These are phyloP conservation scores for Alloascoidea africana DNA, from an alignment of 805 yeast species.

Conservation along the genomic window DNA sequence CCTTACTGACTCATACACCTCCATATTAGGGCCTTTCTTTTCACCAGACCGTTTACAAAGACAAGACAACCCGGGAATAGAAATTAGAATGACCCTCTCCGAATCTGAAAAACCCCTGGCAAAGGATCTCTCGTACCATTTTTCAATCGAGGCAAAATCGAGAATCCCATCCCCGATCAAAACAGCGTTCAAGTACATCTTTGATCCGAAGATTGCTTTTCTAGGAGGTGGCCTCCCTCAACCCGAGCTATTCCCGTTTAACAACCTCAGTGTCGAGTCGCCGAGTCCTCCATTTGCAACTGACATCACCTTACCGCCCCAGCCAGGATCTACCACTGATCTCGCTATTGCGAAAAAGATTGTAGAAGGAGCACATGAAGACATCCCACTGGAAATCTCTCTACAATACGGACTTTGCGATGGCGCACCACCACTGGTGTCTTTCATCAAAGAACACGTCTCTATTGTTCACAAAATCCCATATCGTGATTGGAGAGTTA, in stretches of 20 bases:
- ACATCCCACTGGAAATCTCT: conserved; percentile 67
- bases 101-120: conserved; percentile 30
- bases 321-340: conserved; percentile 40
- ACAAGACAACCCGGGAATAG: no score
- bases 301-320: no score
- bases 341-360: conserved; percentile 16
- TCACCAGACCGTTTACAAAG: no score
- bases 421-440: conserved; percentile 61
- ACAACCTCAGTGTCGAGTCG: conserved; percentile 49
- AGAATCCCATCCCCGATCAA: conserved; percentile 75
- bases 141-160: conserved; percentile 64
- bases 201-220: conserved; percentile 64
- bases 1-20: no score
- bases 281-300: conserved; percentile 69
- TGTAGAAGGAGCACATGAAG: conserved; percentile 27
- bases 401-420: conserved; percentile 82
- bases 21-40: no score
- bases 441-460: conserved; percentile 61
- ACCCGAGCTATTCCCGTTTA: conserved; percentile 87
- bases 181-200: conserved; percentile 64
- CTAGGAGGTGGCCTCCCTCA: conserved; percentile 94
- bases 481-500: conserved; percentile 57
- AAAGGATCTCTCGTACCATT: conserved; percentile 59
- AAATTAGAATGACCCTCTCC: no score
- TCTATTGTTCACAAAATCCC: conserved; percentile 25